Percentiles rank a stretch among this genome's conserved stretches.
Conservation (phyloP, 352 stramenopile genomes). For the Sclerospora graminicola region DNA sequence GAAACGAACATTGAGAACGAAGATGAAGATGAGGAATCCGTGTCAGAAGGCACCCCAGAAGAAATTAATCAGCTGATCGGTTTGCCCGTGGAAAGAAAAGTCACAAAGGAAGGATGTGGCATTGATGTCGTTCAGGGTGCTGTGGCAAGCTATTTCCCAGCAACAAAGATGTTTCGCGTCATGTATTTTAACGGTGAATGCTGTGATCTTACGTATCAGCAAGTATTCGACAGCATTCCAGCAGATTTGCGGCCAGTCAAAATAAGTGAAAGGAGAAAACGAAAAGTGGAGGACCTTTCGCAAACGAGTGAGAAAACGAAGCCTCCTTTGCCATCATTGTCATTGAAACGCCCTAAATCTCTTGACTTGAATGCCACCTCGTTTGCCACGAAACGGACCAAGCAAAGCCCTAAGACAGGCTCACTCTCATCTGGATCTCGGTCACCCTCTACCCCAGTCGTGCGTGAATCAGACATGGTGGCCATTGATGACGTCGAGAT, state of each 20-base stretch:
- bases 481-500: conserved; percentile 20
- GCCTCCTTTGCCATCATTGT: conserved; percentile 12
- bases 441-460: conserved; percentile 7
- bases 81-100: conserved; percentile 28
- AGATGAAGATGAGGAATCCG: conserved; percentile 8
- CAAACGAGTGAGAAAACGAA: conserved; percentile 4
- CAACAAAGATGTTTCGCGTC: conserved; percentile 64
- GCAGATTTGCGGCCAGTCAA: conserved; percentile 16
- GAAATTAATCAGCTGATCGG: conserved; percentile 40
- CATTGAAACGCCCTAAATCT: conserved; percentile 24
- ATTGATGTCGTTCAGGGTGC: conserved; percentile 32
- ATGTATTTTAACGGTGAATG: conserved; percentile 46
- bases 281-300: conserved; percentile 18
- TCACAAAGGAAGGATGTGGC: conserved; percentile 21
- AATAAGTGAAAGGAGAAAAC: conserved; percentile 31
- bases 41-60: conserved; percentile 12
- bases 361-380: conserved; percentile 11
- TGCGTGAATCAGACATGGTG: conserved; percentile 17
- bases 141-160: conserved; percentile 64
- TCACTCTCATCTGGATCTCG: conserved; percentile 2
- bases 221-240: conserved; percentile 54
- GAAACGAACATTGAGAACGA: conserved; percentile 12
- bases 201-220: conserved; percentile 44
- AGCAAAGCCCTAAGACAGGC: conserved; percentile 2
- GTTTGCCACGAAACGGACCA: conserved; percentile 10